Percentiles rank a stretch among this genome's conserved stretches.
These are phyloP conservation scores for Tarenaya hassleriana DNA, from an alignment of 345 rosid genomes.

Conservation along the genomic window DNA sequence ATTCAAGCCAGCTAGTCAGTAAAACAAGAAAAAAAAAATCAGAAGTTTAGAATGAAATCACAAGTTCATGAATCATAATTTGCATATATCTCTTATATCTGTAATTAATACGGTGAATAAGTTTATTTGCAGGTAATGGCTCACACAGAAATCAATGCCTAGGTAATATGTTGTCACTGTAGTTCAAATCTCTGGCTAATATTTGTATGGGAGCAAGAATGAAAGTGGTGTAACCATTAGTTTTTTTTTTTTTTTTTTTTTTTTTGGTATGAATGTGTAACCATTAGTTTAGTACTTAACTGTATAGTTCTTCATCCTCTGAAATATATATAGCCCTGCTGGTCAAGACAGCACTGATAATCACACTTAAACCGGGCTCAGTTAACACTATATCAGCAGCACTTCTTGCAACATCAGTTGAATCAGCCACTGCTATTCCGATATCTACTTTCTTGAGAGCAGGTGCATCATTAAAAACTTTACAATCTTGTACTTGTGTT, in stretches of 20 bases:
- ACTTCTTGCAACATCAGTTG: constrained; percentile 96
- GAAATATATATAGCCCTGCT: constrained; percentile 98
- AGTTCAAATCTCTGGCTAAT: background rate
- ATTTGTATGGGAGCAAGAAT: too few relatives aligned
- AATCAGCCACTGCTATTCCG: constrained; percentile 93
- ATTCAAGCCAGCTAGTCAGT: constrained; percentile 24
- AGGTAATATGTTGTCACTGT: background rate
- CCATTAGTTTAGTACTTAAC: constrained; percentile 40
- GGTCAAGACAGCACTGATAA: constrained; percentile 87
- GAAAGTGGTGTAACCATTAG: too few relatives aligned
- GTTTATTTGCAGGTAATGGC: background rate
- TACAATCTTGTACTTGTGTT: constrained; percentile 93
- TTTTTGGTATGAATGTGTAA: too few relatives aligned
- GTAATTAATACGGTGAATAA: background rate
- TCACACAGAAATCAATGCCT: background rate
- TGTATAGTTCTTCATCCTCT: constrained; percentile 93
- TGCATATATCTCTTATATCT: background rate
- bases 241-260: too few relatives aligned
- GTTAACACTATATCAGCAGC: constrained; percentile 89
- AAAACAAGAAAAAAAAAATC: background rate
- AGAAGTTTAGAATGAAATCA: too few relatives aligned
- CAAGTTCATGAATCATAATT: too few relatives aligned
- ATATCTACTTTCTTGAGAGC: constrained; percentile 96
- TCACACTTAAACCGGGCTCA: constrained; percentile 93
- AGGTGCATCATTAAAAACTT: constrained; percentile 91